phyloP scores from a whole-genome alignment of 2,329 filamentous ascomycete species.

The Pseudogymnoascus sp. region DNA sequence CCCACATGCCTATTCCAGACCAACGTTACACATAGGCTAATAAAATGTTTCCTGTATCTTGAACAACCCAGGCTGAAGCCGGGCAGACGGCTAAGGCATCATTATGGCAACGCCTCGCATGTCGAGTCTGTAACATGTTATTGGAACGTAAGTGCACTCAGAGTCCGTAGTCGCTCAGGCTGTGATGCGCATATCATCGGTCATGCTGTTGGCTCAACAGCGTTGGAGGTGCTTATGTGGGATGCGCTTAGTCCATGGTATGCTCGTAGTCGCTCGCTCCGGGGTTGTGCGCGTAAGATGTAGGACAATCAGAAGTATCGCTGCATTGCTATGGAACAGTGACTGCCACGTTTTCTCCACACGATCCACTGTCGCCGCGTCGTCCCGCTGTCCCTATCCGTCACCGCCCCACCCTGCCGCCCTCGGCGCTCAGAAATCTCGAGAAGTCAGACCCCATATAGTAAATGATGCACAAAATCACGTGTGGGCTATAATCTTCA shows the following conservation, averaged over 20 bases:
- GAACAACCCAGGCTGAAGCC: not conserved
- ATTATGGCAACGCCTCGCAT: not conserved
- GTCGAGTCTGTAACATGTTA: not conserved
- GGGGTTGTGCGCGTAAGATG: not conserved
- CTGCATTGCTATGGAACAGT: not conserved
- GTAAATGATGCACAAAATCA: not conserved
- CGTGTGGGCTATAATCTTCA: not conserved
- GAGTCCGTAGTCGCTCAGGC: not conserved
- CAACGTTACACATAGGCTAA: not conserved
- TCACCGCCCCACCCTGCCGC: not conserved
- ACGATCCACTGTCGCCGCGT: not conserved
- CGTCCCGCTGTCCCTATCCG: not conserved
- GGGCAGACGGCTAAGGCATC: not conserved
- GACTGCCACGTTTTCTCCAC: not conserved
- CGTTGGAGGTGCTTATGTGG: not conserved
- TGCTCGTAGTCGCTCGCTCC: not conserved
- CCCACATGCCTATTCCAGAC: not conserved
- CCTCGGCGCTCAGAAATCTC: not conserved
- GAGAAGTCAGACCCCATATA: not conserved
- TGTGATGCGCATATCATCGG: not conserved
- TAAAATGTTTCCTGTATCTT: not conserved
- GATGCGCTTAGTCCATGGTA: not conserved
- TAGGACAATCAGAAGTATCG: not conserved
- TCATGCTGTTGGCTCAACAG: not conserved
- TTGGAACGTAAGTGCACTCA: not conserved